Evolutionary conservation across 495 filamentous ascomycete species (phyloP), one percentile per base, ranked within the genome.

Genomic region (Antarctomyces pellizariae): DNA sequence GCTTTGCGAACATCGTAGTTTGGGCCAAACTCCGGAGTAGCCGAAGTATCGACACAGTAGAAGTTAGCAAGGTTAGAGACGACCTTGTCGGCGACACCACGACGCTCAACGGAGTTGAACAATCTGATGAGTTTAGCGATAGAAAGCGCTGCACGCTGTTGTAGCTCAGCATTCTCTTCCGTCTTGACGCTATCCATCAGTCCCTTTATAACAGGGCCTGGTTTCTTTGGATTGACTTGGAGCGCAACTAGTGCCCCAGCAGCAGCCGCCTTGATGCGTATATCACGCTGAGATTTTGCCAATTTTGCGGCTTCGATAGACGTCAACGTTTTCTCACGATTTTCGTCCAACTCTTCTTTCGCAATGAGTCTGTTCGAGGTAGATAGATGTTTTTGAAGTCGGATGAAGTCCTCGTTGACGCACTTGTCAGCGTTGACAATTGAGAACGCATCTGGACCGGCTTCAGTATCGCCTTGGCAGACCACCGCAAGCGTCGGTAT

Each of bases 131-230:
- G 59, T 11, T 62, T 54, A 4, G 78, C 75, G 17, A 93, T 68
- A 9, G 80, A 77, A 4, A 58, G 61, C 5, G 82, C 79, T 13
- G 89, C 92, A 15, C 84, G 77, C 36, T 67, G 66, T 44, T 97
- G 86, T 19, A 97, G 57, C 36, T 91, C 79, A 18, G 73, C 43
- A 37, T 84, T 93, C 39, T 95, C 84, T 48, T 97, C 86, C 16
- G 67, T 64, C 53, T 95, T 95, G 45, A 95, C 67, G 43, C 83
- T 93, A 38, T 97, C 86, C 84, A 95, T 97, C 48, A 93, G 75
- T 11, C 67, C 73, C 50, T 90, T 91, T 51, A 97, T 93, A 10
- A 90, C 67, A 18, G 67, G 59, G 28, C 71, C 74, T 8, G 86
- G 77, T 42, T 86, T 92, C 59, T 90, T 93, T 3, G 89, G 83